Percentiles rank a stretch among this genome's conserved stretches.
These are phyloP conservation scores for Malania oleifera DNA, from an alignment of 164 flowering plant species.

Conservation along the genomic window DNA sequence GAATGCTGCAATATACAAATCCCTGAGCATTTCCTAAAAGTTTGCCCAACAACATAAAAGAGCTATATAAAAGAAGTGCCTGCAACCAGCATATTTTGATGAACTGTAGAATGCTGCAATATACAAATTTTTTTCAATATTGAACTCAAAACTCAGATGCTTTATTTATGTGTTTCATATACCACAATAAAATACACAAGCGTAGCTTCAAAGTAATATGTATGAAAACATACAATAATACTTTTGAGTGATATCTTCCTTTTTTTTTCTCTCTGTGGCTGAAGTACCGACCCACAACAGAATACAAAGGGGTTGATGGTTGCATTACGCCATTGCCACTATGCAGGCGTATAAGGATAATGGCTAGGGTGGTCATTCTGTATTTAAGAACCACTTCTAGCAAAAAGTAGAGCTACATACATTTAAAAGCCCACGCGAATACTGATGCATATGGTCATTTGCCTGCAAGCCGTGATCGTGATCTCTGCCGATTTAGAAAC, in stretches of 20 bases:
- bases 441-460: conserved; percentile 28
- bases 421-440: conserved; percentile 10
- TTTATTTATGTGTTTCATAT: conserved; percentile 6
- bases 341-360: conserved; percentile 9
- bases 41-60: too few relatives aligned
- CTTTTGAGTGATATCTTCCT: conserved; percentile 9
- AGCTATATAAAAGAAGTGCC: too few relatives aligned
- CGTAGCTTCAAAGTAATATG: conserved; percentile 2
- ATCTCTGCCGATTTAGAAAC: conserved; percentile 30
- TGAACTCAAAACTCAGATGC: not conserved
- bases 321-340: conserved; percentile 10
- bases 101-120: not conserved
- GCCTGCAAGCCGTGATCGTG: conserved; percentile 32
- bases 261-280: too few relatives aligned
- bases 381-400: conserved; percentile 8
- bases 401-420: conserved; percentile 20
- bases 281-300: conserved; percentile 10
- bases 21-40: too few relatives aligned
- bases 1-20: too few relatives aligned
- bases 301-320: conserved; percentile 8
- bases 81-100: not conserved
- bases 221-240: conserved; percentile 10
- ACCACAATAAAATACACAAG: conserved; percentile 20
- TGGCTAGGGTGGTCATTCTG: conserved; percentile 8
- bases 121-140: too few relatives aligned